phyloP scores from a whole-genome alignment of 2,329 filamentous ascomycete genomes.

The Aspergillus felis region DNA sequence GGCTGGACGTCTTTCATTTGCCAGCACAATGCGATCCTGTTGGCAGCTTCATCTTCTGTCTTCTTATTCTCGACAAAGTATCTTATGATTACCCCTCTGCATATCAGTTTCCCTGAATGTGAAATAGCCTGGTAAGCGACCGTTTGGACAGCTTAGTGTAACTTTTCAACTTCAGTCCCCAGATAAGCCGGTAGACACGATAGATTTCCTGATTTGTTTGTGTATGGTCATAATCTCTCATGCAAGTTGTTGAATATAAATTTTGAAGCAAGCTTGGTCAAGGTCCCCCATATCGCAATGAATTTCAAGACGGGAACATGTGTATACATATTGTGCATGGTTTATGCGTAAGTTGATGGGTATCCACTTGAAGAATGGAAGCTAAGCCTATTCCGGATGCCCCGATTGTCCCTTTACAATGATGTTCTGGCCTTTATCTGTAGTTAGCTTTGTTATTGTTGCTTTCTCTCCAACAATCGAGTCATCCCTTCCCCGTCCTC shows the following conservation, averaged over 20 bases:
- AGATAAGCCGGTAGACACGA: not conserved
- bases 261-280: not conserved
- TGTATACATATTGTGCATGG: too few relatives aligned
- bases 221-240: not conserved
- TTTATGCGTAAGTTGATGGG: not conserved
- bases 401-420: too few relatives aligned
- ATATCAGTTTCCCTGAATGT: not conserved
- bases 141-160: not conserved
- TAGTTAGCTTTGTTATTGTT: not conserved
- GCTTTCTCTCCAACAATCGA: not conserved
- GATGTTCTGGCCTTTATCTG: not conserved
- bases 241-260: too few relatives aligned
- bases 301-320: not conserved
- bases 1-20: not conserved
- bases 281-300: not conserved
- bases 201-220: not conserved
- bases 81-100: constrained; percentile 4
- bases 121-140: not conserved
- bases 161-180: not conserved
- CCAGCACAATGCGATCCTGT: not conserved
- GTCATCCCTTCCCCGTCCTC: not conserved
- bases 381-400: constrained; percentile 1
- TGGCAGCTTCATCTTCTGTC: not conserved
- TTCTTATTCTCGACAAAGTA: not conserved
- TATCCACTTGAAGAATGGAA: not conserved